These are phyloP conservation scores for Tricholomella constricta DNA, from an alignment of 768 basidiomycete species.

Conservation along the genomic window DNA sequence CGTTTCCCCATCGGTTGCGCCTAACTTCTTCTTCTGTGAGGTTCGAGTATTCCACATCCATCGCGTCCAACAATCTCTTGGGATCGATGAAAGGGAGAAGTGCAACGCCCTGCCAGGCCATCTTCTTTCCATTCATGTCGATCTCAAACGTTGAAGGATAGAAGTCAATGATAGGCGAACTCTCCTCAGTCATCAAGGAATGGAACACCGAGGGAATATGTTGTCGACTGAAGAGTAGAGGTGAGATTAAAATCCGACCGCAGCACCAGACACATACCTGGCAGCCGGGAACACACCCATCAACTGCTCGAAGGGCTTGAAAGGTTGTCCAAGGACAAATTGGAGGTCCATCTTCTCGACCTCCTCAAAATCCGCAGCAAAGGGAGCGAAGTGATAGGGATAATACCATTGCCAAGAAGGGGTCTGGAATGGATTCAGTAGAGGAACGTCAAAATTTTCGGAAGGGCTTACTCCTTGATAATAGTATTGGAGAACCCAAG, in stretches of 20 bases:
- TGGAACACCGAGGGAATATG: slow-evolving; percentile 91
- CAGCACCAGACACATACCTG: slow-evolving; percentile 47
- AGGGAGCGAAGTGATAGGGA: slow-evolving; percentile 97
- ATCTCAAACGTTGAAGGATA: slow-evolving; percentile 91
- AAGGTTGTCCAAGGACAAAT: slow-evolving; percentile 83
- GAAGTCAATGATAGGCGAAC: slow-evolving; percentile 95
- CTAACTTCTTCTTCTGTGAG: slow-evolving; percentile 81
- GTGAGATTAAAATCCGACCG: slow-evolving; percentile 3
- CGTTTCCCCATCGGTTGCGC: slow-evolving; percentile 84
- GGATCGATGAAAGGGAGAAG: slow-evolving; percentile 95
- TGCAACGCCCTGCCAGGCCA: slow-evolving; percentile 99
- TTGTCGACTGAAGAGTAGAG: slow-evolving; percentile 55
- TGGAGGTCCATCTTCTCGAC: slow-evolving; percentile 75
- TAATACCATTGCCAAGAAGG: slow-evolving; percentile 99
- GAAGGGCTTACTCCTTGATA: slow-evolving; percentile 87
- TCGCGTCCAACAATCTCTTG: slow-evolving; percentile 78
- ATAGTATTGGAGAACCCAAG: slow-evolving; percentile 97
- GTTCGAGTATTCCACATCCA: slow-evolving; percentile 66
- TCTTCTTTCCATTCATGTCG: slow-evolving; percentile 99
- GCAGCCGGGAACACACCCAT: slow-evolving; percentile 98
- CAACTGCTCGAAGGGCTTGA: slow-evolving; percentile 96
- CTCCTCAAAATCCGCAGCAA: slow-evolving; percentile 90
- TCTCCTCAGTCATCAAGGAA: slow-evolving; percentile 78
- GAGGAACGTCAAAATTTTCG: not conserved
- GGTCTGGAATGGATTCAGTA: slow-evolving; percentile 47